Evolutionary conservation across 768 basidiomycete species (phyloP), one percentile per base, ranked within the genome.

Genomic region (Lentinula detonsa): DNA sequence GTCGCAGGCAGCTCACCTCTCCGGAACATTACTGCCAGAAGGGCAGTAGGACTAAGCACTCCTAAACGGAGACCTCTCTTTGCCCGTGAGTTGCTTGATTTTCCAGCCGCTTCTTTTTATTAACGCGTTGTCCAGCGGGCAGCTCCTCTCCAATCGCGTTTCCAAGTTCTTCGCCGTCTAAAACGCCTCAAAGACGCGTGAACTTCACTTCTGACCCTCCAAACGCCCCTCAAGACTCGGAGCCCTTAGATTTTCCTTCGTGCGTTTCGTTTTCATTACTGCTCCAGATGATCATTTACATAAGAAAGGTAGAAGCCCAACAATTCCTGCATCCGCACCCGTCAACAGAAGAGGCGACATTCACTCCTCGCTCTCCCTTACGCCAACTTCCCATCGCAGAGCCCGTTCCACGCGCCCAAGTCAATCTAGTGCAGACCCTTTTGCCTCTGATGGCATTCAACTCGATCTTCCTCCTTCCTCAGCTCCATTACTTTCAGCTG

Each of bases 291-390:
- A 11, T 8, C 23, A 43, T 45, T 43, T 43, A 21, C 18, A 18
- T 11, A 11, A 31, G 1, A 42, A 16, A 40, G 48, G 18, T 65
- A 86, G 85, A 72, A 85, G 81, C 65, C 86, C 85, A 15, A 28
- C 55, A 40, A 42, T 43, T 15, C 21, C 55, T 28, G 69, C 75
- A 4, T 68, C 70, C 34, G 72, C 80, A 7, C 91, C 85, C 13
- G 85, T 81, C 68, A 89, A 89, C 65, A 81, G 86, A 37, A 84
- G 95, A 39, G 94, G 95, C 3, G 95, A 97, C 67, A 95, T 97
- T 42, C 93, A 95, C 70, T 94, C 94, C 5, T 88, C 91, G 11
- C 72, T 87, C 51, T 75, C 82, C 61, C 63, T 90, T 69, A 80
- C 86, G 53, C 79, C 86, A 2, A 73, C 72, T 23, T 73, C 76